These are phyloP conservation scores for Beta vulgaris DNA, from an alignment of 148 eudicot species.

Conservation along the genomic window DNA sequence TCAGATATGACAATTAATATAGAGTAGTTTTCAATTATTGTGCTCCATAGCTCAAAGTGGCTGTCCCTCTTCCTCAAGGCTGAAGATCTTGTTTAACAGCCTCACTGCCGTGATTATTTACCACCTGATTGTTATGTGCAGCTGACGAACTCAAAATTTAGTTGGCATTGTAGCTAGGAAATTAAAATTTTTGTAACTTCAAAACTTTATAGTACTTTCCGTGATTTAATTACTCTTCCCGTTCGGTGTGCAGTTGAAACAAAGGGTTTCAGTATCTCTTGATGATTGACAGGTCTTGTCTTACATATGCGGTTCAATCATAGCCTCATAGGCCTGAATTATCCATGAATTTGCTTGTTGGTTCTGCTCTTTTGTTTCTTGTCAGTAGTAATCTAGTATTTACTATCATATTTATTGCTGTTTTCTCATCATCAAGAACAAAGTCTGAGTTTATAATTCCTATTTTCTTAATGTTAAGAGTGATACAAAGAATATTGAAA, in stretches of 20 bases:
- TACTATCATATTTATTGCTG: not conserved
- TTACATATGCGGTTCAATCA: not conserved
- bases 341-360: not conserved
- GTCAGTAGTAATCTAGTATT: not conserved
- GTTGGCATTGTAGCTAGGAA: not conserved
- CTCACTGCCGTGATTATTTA: not conserved
- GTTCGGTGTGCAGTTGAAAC: not conserved
- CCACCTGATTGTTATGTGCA: not conserved
- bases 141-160: not conserved
- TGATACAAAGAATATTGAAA: conserved; percentile 79
- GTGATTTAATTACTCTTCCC: not conserved
- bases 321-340: not conserved
- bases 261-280: not conserved
- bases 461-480: conserved; percentile 45
- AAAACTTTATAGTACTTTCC: not conserved
- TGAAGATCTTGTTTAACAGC: not conserved
- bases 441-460: conserved; percentile 8
- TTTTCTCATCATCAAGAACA: not conserved
- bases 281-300: not conserved
- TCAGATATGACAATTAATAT: not conserved
- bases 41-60: not conserved
- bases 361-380: not conserved
- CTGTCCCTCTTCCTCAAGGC: not conserved
- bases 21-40: not conserved
- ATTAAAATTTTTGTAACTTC: not conserved